phyloP scores from a whole-genome alignment of 495 filamentous ascomycete species.

The Tuber magnatum region DNA sequence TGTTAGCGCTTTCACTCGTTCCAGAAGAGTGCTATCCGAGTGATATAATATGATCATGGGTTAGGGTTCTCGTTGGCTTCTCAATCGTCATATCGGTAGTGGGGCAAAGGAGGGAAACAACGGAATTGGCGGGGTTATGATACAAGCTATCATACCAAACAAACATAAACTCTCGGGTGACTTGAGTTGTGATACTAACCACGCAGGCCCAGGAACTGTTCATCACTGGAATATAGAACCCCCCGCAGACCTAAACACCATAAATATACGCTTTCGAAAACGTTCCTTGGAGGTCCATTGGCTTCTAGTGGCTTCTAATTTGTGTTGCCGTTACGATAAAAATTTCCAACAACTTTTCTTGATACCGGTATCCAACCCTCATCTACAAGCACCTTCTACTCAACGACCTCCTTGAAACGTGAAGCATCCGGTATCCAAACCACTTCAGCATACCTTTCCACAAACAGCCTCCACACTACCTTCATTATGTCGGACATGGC shows the following conservation, averaged over 20 bases:
- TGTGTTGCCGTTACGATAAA: neutral
- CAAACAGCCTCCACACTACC: constrained; percentile 18
- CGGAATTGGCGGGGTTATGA: neutral
- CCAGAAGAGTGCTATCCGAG: neutral
- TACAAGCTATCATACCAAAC: neutral
- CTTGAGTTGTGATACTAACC: neutral
- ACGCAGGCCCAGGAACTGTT: neutral
- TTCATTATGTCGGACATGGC: constrained; percentile 49
- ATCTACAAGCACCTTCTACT: constrained; percentile 4
- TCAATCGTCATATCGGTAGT: neutral
- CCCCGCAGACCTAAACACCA: neutral
- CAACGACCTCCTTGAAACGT: neutral
- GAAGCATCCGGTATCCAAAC: neutral
- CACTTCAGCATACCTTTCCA: neutral
- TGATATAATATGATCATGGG: neutral
- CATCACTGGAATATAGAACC: neutral
- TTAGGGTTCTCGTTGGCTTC: neutral
- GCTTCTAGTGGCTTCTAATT: constrained; percentile 14
- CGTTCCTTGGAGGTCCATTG: constrained; percentile 2
- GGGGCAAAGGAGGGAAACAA: neutral
- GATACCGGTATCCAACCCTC: neutral
- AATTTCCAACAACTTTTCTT: constrained; percentile 5
- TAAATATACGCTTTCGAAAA: neutral
- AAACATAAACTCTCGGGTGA: neutral
- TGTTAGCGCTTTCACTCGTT: neutral